These are phyloP conservation scores for Polysphondylium violaceum DNA, from an alignment of 78 protist species.

Conservation along the genomic window DNA sequence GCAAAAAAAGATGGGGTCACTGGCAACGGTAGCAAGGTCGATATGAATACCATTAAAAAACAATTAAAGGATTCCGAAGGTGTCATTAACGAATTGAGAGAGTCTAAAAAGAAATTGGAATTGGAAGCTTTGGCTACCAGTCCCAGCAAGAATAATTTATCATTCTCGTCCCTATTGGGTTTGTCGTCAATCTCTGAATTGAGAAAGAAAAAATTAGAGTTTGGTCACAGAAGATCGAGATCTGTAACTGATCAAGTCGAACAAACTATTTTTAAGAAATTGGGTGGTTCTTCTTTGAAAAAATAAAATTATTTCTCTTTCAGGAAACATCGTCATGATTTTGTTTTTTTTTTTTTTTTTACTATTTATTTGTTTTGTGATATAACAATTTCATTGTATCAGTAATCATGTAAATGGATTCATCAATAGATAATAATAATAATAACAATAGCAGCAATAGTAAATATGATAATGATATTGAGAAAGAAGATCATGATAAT, in stretches of 20 bases:
- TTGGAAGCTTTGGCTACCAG: conserved; percentile 52
- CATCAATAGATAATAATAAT: no score
- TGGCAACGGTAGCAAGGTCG: neutral
- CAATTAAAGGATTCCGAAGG: conserved; percentile 67
- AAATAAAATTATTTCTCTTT: no score
- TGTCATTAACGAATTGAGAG: conserved; percentile 39
- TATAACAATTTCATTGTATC: no score
- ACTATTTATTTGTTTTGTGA: no score
- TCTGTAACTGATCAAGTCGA: conserved; percentile 71
- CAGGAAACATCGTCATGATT: no score
- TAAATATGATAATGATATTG: no score
- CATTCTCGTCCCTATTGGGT: conserved; percentile 28
- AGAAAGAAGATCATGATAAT: no score
- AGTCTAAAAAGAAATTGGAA: conserved; percentile 68
- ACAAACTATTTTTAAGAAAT: conserved; percentile 58
- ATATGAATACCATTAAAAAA: conserved; percentile 40
- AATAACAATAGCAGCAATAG: no score
- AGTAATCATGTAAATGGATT: no score
- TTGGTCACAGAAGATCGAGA: conserved; percentile 71
- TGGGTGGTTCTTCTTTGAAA: no score
- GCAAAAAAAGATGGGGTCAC: conserved; percentile 51
- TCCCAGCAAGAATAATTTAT: conserved; percentile 15
- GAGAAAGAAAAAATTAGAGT: conserved; percentile 72
- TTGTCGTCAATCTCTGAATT: conserved; percentile 44
- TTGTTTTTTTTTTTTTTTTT: no score